A percentile compares a stretch with the other conserved stretches of the same genome.
Evolutionary conservation across 129 eudicot species (phyloP).

Genomic region (Rutidosis leptorrhynchoides): DNA sequence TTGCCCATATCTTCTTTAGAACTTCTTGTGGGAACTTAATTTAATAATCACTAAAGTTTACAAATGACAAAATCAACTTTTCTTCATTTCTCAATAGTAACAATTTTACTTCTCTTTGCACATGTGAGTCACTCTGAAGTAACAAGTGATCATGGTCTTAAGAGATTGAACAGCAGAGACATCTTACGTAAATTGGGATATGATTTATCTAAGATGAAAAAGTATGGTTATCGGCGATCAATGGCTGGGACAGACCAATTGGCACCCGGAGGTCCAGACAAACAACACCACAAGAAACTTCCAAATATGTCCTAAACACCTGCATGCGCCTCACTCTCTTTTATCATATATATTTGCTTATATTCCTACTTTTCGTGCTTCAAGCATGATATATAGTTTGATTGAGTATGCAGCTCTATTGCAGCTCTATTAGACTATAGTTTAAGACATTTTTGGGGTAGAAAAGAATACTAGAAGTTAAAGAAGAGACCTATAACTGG

Average conservation of each 20-base stretch:
- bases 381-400: neutral
- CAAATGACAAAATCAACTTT: constrained; percentile 40
- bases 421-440: constrained; percentile 19
- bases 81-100: constrained; percentile 25
- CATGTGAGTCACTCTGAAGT: constrained; percentile 32
- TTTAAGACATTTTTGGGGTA: constrained; percentile 1
- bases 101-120: constrained; percentile 34
- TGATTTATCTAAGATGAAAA: constrained; percentile 33
- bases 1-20: constrained; percentile 8
- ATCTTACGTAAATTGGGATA: constrained; percentile 42
- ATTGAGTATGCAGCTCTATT: neutral
- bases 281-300: constrained; percentile 51
- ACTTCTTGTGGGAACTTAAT: constrained; percentile 9
- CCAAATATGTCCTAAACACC: constrained; percentile 19
- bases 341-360: neutral
- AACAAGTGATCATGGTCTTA: constrained; percentile 40
- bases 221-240: constrained; percentile 32
- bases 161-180: constrained; percentile 41
- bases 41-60: constrained; percentile 12
- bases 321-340: neutral
- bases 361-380: constrained; percentile 10
- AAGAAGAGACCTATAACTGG: neutral
- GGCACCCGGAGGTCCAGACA: constrained; percentile 73
- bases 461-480: constrained; percentile 12
- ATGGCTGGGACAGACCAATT: constrained; percentile 34